These are phyloP conservation scores for Udeniomyces megalosporus DNA, from an alignment of 768 basidiomycete species.

Conservation along the genomic window DNA sequence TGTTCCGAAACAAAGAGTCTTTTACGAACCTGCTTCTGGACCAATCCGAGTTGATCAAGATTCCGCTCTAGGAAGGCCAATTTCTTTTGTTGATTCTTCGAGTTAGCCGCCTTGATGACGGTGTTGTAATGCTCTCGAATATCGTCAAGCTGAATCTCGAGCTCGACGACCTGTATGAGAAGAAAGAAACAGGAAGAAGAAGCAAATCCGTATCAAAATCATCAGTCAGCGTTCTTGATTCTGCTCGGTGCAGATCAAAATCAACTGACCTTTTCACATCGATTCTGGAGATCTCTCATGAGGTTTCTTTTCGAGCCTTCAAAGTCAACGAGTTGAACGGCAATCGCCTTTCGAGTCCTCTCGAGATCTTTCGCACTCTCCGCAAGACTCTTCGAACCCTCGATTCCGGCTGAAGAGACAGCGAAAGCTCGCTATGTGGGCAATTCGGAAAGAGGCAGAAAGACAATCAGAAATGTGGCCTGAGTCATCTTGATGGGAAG, in stretches of 20 bases:
- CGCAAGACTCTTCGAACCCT: conserved; percentile 90
- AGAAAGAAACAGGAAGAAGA: not conserved
- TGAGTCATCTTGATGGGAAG: not conserved
- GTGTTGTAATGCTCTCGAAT: conserved; percentile 98
- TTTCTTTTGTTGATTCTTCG: conserved; percentile 97
- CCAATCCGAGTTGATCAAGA: conserved; percentile 79
- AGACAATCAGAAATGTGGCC: not conserved
- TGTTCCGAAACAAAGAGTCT: not conserved
- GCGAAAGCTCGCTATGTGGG: conserved; percentile 96
- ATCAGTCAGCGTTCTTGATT: too few species aligned
- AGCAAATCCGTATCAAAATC: conserved; percentile 19
- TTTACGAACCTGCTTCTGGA: conserved; percentile 77
- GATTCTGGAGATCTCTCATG: conserved; percentile 96
- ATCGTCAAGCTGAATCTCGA: conserved; percentile 96
- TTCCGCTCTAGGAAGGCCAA: conserved; percentile 97
- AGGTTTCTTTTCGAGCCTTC: conserved; percentile 97
- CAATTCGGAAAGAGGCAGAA: not conserved
- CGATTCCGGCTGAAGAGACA: conserved; percentile 89
- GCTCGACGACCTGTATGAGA: conserved; percentile 67
- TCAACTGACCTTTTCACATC: conserved; percentile 99
- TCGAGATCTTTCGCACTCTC: conserved; percentile 96
- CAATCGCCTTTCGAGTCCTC: conserved; percentile 87
- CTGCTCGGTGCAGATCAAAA: too few species aligned
- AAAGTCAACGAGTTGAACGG: conserved; percentile 95
- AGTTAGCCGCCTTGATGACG: conserved; percentile 93